phyloP scores from a whole-genome alignment of 768 basidiomycete genomes.

The Leccinum arenicola region DNA sequence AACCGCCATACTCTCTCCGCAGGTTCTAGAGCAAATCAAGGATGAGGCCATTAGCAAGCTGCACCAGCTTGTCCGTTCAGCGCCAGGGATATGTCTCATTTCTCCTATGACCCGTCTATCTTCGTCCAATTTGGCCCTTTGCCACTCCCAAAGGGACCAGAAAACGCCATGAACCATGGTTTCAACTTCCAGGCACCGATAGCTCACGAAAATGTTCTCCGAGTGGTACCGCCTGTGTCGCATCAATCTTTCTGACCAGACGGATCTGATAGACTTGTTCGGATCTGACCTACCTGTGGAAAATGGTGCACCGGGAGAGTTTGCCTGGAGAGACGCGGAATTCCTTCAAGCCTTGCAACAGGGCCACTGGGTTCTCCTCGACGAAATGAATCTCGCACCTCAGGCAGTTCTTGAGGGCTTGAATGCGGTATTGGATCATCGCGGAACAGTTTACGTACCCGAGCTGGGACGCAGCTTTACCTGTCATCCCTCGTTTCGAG shows the following conservation, averaged over 20 bases:
- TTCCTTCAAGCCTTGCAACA: conserved; percentile 90
- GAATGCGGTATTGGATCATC: conserved; percentile 93
- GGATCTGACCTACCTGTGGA: conserved; percentile 96
- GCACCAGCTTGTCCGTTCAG: conserved; percentile 48
- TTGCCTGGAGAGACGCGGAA: conserved; percentile 96
- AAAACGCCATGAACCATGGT: conserved; percentile 30
- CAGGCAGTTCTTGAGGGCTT: conserved; percentile 96
- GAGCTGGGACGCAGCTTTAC: conserved; percentile 88
- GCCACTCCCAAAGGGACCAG: conserved; percentile 59
- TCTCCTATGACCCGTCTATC: conserved; percentile 32
- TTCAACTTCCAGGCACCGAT: conserved; percentile 92
- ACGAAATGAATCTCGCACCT: conserved; percentile 98
- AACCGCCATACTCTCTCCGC: conserved; percentile 57
- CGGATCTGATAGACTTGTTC: conserved; percentile 93
- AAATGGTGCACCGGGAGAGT: conserved; percentile 86
- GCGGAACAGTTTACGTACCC: conserved; percentile 92
- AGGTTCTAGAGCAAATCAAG: conserved; percentile 58
- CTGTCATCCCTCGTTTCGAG: conserved; percentile 89
- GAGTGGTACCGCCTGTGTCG: conserved; percentile 82
- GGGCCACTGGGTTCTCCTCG: conserved; percentile 97
- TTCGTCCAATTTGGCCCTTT: conserved; percentile 72
- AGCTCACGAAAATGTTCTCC: conserved; percentile 81
- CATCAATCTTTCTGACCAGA: conserved; percentile 98
- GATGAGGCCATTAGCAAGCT: conserved; percentile 54
- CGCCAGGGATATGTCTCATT: conserved; percentile 16